A percentile compares a stretch with the other conserved stretches of the same genome.
Conservation (phyloP, 768 basidiomycete genomes). For the Grammothele lineata region DNA sequence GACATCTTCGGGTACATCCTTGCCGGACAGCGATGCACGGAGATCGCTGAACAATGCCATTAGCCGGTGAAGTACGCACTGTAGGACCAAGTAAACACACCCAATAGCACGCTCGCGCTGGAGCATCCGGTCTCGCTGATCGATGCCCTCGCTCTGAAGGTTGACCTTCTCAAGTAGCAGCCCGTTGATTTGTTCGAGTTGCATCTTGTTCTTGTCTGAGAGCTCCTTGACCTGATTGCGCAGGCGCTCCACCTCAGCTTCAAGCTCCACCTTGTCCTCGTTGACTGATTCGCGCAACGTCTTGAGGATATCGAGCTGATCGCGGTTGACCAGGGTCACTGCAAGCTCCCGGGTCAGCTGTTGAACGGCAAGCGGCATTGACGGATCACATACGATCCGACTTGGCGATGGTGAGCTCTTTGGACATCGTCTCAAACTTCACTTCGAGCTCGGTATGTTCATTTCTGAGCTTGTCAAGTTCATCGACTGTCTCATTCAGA, state of each 20-base stretch:
- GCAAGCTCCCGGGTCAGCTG: no score
- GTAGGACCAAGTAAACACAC: no score
- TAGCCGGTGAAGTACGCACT: no score
- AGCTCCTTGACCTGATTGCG: conserved; percentile 67
- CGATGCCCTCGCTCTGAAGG: conserved; percentile 87
- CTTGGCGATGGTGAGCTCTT: conserved; percentile 77
- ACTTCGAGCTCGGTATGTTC: conserved; percentile 70
- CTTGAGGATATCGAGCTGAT: conserved; percentile 86
- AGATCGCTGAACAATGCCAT: conserved; percentile 58
- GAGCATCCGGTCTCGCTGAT: conserved; percentile 81
- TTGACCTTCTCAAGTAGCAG: conserved; percentile 90
- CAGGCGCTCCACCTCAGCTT: conserved; percentile 60
- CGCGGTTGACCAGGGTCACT: conserved; percentile 92
- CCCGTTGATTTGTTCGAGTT: conserved; percentile 81
- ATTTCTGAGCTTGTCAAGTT: conserved; percentile 67
- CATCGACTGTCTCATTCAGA: conserved; percentile 82
- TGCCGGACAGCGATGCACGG: conserved; percentile 70
- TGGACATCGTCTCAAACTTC: conserved; percentile 52
- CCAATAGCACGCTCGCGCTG: conserved; percentile 84
- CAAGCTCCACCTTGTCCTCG: conserved; percentile 77
- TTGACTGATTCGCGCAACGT: conserved; percentile 84
- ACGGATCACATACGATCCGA: conserved; percentile 83
- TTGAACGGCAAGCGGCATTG: no score
- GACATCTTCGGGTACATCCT: conserved; percentile 78
- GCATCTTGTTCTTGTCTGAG: conserved; percentile 82